These are phyloP conservation scores for Colletotrichum orbiculare DNA, from an alignment of 2,329 filamentous ascomycete species.

Conservation along the genomic window DNA sequence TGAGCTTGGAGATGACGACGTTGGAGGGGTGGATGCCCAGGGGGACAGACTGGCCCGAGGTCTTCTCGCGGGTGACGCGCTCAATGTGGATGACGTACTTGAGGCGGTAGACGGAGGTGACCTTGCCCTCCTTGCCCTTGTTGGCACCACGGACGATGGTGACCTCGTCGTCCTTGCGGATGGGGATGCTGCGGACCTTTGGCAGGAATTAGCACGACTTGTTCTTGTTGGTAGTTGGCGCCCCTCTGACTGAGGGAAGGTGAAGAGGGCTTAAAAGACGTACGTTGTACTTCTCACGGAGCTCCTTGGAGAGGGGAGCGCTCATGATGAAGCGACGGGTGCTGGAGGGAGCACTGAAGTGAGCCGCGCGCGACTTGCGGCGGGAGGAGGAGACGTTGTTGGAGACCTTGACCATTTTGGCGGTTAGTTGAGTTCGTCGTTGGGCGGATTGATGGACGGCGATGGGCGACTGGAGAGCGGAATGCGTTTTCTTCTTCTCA, in stretches of 20 bases:
- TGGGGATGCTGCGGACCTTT: constrained; percentile 92
- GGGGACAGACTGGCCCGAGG: constrained; percentile 93
- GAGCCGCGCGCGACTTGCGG: constrained; percentile 98
- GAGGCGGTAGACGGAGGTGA: constrained; percentile 96
- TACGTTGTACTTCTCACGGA: constrained; percentile 99
- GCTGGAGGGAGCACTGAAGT: constrained; percentile 96
- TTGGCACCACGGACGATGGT: constrained; percentile 90
- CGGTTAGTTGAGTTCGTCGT: constrained; percentile 37
- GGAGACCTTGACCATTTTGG: constrained; percentile 80
- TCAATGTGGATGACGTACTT: constrained; percentile 99
- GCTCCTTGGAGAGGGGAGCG: constrained; percentile 94
- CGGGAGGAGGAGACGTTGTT: constrained; percentile 80
- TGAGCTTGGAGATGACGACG: constrained; percentile 98
- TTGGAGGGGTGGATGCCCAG: constrained; percentile 96
- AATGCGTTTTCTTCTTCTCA: neutral
- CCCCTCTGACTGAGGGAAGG: too few relatives aligned
- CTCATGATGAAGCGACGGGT: constrained; percentile 97
- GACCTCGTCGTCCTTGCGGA: constrained; percentile 98
- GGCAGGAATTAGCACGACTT: constrained; percentile 1
- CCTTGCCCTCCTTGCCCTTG: constrained; percentile 99
- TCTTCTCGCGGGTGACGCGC: constrained; percentile 97
- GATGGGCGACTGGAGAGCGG: constrained; percentile 11
- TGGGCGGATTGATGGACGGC: constrained; percentile 26
- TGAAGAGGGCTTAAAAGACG: constrained; percentile 46
- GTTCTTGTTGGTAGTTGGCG: neutral